A percentile compares a stretch with the other conserved stretches of the same genome.
Conservation (phyloP, 2,329 filamentous ascomycete species). For the Akanthomyces uredinophilus region DNA sequence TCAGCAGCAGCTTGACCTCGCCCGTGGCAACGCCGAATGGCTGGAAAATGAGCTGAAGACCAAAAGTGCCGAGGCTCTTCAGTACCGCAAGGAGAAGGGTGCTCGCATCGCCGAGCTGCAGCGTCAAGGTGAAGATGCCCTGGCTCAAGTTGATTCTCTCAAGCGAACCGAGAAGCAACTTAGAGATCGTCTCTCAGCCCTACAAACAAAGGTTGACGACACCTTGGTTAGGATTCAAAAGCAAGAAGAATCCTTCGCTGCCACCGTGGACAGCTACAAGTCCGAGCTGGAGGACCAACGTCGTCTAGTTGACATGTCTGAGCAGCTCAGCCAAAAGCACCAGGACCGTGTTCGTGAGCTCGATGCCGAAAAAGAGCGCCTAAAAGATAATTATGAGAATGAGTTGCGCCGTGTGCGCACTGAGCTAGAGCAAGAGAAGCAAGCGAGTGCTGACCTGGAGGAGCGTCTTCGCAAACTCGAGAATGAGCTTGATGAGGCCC, state of each 20-base stretch:
- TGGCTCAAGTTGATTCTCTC: conserved; percentile 68
- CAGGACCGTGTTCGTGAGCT: conserved; percentile 66
- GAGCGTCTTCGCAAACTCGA: conserved; percentile 47
- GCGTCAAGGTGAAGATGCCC: conserved; percentile 80
- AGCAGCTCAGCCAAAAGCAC: conserved; percentile 69
- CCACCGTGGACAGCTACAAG: conserved; percentile 79
- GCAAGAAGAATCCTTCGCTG: conserved; percentile 74
- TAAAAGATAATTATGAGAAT: conserved; percentile 62
- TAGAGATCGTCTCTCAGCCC: conserved; percentile 73
- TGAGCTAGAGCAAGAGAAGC: conserved; percentile 52
- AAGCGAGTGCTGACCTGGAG: conserved; percentile 41
- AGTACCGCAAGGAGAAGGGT: conserved; percentile 91
- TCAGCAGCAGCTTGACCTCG: conserved; percentile 82
- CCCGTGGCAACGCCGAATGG: conserved; percentile 90
- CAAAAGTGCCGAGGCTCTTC: conserved; percentile 79
- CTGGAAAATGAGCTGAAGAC: conserved; percentile 87
- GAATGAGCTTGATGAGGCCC: conserved; percentile 48
- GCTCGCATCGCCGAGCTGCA: conserved; percentile 84
- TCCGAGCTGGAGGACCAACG: conserved; percentile 78
- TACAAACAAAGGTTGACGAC: conserved; percentile 83
- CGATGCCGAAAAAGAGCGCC: conserved; percentile 53
- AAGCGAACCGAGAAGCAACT: conserved; percentile 76
- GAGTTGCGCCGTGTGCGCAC: conserved; percentile 50
- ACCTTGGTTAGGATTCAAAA: conserved; percentile 76
- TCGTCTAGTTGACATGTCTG: conserved; percentile 76